Evolutionary conservation across 495 filamentous ascomycete genomes (phyloP).

Genomic region (Aspergillus affinis): DNA sequence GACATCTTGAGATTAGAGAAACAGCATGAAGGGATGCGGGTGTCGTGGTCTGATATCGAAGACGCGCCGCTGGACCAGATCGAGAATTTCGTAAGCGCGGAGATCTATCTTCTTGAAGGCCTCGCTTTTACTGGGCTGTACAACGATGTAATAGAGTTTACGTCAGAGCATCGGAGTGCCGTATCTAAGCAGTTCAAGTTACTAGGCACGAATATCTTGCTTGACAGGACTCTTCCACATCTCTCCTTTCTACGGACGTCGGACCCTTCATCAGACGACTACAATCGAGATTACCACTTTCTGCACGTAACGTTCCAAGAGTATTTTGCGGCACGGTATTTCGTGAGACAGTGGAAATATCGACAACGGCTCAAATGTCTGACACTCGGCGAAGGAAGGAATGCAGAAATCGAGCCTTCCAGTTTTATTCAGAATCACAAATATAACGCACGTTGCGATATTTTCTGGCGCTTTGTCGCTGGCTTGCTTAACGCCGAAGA

Average conservation of each 20-base stretch:
- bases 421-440: slow-evolving; percentile 40
- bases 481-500: slow-evolving; percentile 32
- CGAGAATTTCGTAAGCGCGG: slow-evolving; percentile 15
- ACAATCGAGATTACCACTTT: slow-evolving; percentile 44
- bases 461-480: slow-evolving; percentile 46
- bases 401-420: no score
- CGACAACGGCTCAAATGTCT: no score
- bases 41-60: not conserved
- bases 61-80: slow-evolving; percentile 3
- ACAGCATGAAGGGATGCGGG: no score
- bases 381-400: no score
- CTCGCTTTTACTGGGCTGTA: slow-evolving; percentile 41
- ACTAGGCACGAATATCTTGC: no score
- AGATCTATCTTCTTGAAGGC: slow-evolving; percentile 30
- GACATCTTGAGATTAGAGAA: slow-evolving; percentile 34
- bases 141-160: slow-evolving; percentile 38
- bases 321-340: slow-evolving; percentile 31
- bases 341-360: no score
- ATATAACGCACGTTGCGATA: slow-evolving; percentile 40
- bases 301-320: slow-evolving; percentile 28
- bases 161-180: slow-evolving; percentile 19
- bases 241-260: slow-evolving; percentile 38
- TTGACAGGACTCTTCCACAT: no score
- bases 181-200: no score
- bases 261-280: slow-evolving; percentile 12